Evolutionary conservation across 1,139 yeast genomes (phyloP), one percentile per base, ranked within the genome.

Genomic region (Blastobotrys proliferans): DNA sequence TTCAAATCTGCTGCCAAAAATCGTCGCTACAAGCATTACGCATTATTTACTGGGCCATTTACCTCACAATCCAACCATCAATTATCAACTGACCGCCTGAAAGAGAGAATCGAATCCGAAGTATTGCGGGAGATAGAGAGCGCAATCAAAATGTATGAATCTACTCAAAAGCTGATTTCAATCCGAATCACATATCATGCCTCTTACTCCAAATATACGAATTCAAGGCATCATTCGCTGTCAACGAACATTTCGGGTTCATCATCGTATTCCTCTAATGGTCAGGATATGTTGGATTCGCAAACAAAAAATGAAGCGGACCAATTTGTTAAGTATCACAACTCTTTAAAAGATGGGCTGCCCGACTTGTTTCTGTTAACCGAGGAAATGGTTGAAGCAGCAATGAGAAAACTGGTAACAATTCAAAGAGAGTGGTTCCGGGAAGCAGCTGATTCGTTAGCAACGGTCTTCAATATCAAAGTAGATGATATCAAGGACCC

Each of bases 351-450:
- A 32, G 51, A 47, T 29, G 64, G 60, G 35, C 45, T 61, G 22
- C 61, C 64, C 1, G 54, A 51, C 17, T 49, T 58, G 38, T 51
- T 59, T 30, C 41, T 38, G 10, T 41, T 51, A 25, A 56, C 57
- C 2, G 57, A 57, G 38, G 45, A 49, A 19, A 46, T 56, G 47
- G 53, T 56, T 11, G 55, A 50, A 6, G 41, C 47, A 10, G 49
- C 56, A 30, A 41, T 53, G 43, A 44, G 45, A 9, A 48, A 49
- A 37, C 56, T 50, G 40, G 46, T 60, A n/a, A 42, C 42, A 4
- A 49, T 59, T 31, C 61, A 59, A 41, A 45, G 51, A n/a, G 49
- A 52, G 27, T 57, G 61, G 59, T 55, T 56, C 41, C 48, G 55
- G 3, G 40, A 46, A 36, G 55, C 57, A 6, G 55, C 57, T 6